Conservation (phyloP, 2,329 filamentous ascomycete genomes). For the Phyllosticta paracitricarpa region DNA sequence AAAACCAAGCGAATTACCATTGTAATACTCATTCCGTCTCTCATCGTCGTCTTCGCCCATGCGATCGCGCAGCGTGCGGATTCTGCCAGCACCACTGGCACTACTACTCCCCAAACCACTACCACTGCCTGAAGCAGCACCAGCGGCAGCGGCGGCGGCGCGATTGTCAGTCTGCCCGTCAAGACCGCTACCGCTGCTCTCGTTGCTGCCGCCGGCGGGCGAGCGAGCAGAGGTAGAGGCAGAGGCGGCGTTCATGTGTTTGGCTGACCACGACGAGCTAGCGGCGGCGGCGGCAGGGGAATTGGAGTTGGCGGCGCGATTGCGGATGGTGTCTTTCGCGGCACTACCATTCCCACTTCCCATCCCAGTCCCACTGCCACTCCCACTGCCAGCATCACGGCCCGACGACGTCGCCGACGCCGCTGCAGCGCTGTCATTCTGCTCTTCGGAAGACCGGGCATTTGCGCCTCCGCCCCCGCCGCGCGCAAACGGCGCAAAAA, state of each 20-base stretch:
- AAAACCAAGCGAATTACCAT: slow-evolving; percentile 77
- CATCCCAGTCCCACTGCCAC: too few species aligned
- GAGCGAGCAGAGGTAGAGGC: too few species aligned
- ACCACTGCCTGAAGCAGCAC: neutral
- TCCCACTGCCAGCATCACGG: neutral
- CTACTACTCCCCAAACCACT: slow-evolving; percentile 1
- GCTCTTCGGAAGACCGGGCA: neutral
- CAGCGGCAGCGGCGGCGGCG: too few species aligned
- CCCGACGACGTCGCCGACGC: neutral
- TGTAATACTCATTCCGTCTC: slow-evolving; percentile 60
- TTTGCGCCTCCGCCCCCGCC: neutral
- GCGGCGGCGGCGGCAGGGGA: neutral
- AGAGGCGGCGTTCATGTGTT: slow-evolving; percentile 3
- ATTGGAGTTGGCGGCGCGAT: too few species aligned
- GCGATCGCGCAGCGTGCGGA: slow-evolving; percentile 39
- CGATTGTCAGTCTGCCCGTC: slow-evolving; percentile 13
- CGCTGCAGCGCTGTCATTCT: neutral
- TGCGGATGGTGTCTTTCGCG: too few species aligned
- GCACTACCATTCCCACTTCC: too few species aligned
- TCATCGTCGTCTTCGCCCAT: slow-evolving; percentile 13
- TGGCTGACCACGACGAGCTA: neutral
- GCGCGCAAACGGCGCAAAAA: slow-evolving; percentile 4
- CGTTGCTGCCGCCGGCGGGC: too few species aligned
- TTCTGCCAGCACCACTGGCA: slow-evolving; percentile 18
- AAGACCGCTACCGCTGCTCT: slow-evolving; percentile 19